Percentiles rank a stretch among this genome's conserved stretches.
Conservation (phyloP, 352 stramenopile species). For the Nothophytophthora sp. region DNA sequence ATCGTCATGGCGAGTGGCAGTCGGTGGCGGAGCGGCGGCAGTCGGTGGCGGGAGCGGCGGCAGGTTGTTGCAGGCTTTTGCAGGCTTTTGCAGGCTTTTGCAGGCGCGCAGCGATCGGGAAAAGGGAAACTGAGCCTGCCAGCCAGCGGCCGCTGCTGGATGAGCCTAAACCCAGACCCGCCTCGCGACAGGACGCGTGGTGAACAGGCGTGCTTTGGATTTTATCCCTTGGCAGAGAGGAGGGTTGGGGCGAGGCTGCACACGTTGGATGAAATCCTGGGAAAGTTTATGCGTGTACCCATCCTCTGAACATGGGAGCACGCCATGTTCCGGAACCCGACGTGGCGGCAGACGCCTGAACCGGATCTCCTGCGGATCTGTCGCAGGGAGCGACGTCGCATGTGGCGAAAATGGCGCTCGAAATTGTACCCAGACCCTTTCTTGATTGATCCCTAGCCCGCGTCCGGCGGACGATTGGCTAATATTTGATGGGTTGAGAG, state of each 20-base stretch:
- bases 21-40: too few species aligned
- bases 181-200: too few species aligned
- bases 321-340: constrained; percentile 1
- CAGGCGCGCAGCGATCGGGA: too few species aligned
- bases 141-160: too few species aligned
- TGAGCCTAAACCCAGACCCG: too few species aligned
- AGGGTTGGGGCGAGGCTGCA: too few species aligned
- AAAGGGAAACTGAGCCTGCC: too few species aligned
- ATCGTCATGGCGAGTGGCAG: constrained; percentile 83
- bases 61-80: too few species aligned
- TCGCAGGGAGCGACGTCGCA: constrained; percentile 1
- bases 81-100: too few species aligned
- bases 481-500: constrained; percentile 2
- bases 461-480: neutral
- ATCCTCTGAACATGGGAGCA: constrained; percentile 11
- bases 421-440: neutral
- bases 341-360: constrained; percentile 17
- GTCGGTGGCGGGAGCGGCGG: too few species aligned
- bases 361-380: constrained; percentile 27
- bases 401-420: neutral
- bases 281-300: constrained; percentile 17
- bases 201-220: too few species aligned
- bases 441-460: neutral
- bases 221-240: too few species aligned
- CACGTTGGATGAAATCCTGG: neutral